These are phyloP conservation scores for Beta vulgaris DNA, from an alignment of 148 eudicot genomes.

Conservation along the genomic window DNA sequence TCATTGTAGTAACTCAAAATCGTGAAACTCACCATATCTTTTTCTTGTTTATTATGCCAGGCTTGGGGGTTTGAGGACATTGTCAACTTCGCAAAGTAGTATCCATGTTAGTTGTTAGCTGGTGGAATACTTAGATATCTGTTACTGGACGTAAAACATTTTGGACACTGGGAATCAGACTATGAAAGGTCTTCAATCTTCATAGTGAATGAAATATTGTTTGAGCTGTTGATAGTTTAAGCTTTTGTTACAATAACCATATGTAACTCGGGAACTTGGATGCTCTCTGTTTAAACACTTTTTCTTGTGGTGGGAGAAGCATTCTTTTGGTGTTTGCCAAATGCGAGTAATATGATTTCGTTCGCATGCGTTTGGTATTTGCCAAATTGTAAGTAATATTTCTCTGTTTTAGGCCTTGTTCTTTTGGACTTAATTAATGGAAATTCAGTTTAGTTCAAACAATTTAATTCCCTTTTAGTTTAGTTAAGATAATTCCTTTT, in stretches of 20 bases:
- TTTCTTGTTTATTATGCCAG: conserved; percentile 22
- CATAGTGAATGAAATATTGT: not conserved
- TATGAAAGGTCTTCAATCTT: not conserved
- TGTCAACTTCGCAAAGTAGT: not conserved
- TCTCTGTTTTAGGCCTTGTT: too few relatives aligned
- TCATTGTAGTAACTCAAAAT: too few relatives aligned
- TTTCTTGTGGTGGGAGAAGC: not conserved
- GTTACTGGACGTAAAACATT: conserved; percentile 5
- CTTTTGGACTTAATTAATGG: too few relatives aligned
- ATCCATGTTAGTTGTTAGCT: conserved; percentile 1
- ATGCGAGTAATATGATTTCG: not conserved
- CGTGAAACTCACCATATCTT: not conserved
- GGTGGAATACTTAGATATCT: not conserved
- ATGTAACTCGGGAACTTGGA: not conserved
- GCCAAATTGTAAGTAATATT: too few relatives aligned
- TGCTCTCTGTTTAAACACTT: not conserved
- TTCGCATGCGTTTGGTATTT: too few relatives aligned
- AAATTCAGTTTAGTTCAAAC: too few relatives aligned
- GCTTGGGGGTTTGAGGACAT: not conserved
- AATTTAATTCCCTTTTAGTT: too few relatives aligned
- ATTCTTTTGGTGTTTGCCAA: not conserved
- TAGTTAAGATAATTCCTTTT: too few relatives aligned
- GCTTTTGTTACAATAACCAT: conserved; percentile 12
- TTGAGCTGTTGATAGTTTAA: conserved; percentile 17
- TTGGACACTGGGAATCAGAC: not conserved